These are phyloP conservation scores for Hygrophila difformis DNA, from an alignment of 257 asterid species.

Conservation along the genomic window DNA sequence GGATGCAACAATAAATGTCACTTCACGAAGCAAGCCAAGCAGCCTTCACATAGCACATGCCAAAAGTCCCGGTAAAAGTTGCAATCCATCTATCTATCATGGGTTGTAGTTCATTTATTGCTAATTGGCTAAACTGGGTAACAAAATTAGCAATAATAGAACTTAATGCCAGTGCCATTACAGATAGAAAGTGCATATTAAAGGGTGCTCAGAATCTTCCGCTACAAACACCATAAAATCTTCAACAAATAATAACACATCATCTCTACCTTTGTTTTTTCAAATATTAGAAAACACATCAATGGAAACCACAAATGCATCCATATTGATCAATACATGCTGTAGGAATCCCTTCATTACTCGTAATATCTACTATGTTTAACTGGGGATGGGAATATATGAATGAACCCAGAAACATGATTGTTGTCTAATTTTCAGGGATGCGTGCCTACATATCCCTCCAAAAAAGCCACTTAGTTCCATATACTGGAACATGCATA, in stretches of 20 bases:
- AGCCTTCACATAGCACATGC: background rate
- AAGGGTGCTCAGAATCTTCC: background rate
- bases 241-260: background rate
- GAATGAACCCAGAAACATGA: too few relatives aligned
- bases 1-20: background rate
- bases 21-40: background rate
- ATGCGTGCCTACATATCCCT: too few relatives aligned
- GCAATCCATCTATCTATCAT: conserved; percentile 4
- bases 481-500: background rate
- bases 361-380: too few relatives aligned
- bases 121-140: background rate
- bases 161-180: background rate
- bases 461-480: too few relatives aligned
- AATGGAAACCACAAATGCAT: background rate
- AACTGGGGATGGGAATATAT: too few relatives aligned
- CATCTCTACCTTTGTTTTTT: background rate
- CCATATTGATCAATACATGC: background rate
- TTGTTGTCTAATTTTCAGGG: too few relatives aligned
- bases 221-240: background rate
- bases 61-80: background rate
- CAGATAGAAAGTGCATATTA: background rate
- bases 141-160: background rate
- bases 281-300: background rate
- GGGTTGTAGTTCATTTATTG: background rate
- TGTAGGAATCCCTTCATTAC: background rate